phyloP scores from a whole-genome alignment of 2,329 filamentous ascomycete species.

The Cercospora zeae-maydis region DNA sequence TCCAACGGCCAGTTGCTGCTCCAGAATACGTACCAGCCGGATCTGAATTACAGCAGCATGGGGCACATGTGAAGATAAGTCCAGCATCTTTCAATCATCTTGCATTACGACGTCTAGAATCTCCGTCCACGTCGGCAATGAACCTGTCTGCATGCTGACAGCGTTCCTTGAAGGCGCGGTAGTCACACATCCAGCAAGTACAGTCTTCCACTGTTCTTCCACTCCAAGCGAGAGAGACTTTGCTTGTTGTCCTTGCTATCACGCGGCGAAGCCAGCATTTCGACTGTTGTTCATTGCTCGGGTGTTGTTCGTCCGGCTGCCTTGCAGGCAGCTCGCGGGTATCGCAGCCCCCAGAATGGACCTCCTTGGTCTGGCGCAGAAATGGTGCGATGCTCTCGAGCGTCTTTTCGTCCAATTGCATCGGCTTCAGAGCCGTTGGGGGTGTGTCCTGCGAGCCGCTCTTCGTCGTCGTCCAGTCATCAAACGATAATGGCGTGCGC shows the following conservation, averaged over 20 bases:
- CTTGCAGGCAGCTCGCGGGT: background rate
- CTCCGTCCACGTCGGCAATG: background rate
- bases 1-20: constrained; percentile 25
- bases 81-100: background rate
- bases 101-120: background rate
- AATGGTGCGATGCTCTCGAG: constrained; percentile 5
- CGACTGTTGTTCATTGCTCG: background rate
- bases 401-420: constrained; percentile 1
- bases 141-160: background rate
- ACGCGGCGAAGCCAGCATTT: background rate
- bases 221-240: background rate
- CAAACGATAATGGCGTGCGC: background rate
- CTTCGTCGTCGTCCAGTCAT: background rate
- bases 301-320: background rate
- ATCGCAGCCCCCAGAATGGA: background rate
- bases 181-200: constrained; percentile 4
- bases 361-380: background rate
- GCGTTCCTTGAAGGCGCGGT: background rate
- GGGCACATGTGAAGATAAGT: constrained; percentile 17
- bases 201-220: background rate
- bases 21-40: constrained; percentile 28
- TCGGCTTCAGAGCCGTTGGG: background rate
- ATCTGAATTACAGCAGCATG: constrained; percentile 25
- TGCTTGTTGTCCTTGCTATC: background rate
- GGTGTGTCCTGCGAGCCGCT: background rate